phyloP scores from a whole-genome alignment of 345 rosid genomes.

The Limnanthes douglasii region DNA sequence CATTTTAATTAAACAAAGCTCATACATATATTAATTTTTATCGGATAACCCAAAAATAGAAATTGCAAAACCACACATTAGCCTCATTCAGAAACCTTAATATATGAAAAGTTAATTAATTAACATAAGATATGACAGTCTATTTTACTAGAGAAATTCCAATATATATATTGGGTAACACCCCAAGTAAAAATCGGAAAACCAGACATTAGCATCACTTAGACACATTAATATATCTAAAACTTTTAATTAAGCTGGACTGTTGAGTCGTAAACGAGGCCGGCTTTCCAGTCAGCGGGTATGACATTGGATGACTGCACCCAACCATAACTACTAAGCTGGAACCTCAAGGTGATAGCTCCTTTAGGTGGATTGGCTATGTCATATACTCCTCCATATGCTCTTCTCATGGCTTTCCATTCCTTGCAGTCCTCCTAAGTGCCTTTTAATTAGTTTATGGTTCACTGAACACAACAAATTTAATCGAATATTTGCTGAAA shows the following conservation, averaged over 20 bases:
- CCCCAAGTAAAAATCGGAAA: no score
- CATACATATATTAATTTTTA: no score
- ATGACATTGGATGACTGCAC: slow-evolving; percentile 30
- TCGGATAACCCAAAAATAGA: no score
- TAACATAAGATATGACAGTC: no score
- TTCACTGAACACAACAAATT: no score
- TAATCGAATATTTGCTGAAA: not conserved
- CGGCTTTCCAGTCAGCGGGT: slow-evolving; percentile 52
- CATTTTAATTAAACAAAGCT: no score
- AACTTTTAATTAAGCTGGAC: slow-evolving; percentile 30
- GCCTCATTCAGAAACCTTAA: no score
- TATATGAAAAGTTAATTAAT: no score
- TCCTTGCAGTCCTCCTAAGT: slow-evolving; percentile 39
- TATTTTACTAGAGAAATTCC: no score
- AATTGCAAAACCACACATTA: no score
- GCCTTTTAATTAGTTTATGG: not conserved
- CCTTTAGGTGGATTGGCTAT: slow-evolving; percentile 42
- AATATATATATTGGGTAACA: no score
- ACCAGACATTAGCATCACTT: not conserved
- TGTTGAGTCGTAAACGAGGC: slow-evolving; percentile 38
- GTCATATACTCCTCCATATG: slow-evolving; percentile 63
- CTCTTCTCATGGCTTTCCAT: slow-evolving; percentile 68
- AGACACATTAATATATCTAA: not conserved
- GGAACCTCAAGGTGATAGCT: slow-evolving; percentile 30
- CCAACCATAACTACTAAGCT: slow-evolving; percentile 41